Conservation (phyloP, 1,139 yeast genomes). For the Pneumocystis murina region DNA sequence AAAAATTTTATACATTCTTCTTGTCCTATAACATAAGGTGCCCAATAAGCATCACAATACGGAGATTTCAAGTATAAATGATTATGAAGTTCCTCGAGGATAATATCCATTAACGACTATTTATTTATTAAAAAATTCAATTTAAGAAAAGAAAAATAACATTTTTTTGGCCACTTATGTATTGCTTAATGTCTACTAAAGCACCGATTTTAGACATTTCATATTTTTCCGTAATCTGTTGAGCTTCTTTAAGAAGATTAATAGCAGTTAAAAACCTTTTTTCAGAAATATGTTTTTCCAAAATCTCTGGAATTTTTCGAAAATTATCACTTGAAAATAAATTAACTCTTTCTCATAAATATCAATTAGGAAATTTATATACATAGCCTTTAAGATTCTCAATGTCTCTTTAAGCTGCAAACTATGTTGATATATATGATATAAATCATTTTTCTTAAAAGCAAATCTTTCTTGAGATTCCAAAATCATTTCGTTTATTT, state of each 20-base stretch:
- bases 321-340: constrained; percentile 42
- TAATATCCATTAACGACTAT: constrained; percentile 45
- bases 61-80: constrained; percentile 53
- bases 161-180: constrained; percentile 8
- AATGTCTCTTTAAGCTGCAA: constrained; percentile 53
- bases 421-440: constrained; percentile 51
- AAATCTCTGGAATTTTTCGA: constrained; percentile 41
- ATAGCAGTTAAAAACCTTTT: constrained; percentile 61
- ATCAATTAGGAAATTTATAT: background rate
- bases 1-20: constrained; percentile 28
- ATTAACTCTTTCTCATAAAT: background rate
- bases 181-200: constrained; percentile 10
- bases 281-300: constrained; percentile 51
- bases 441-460: constrained; percentile 40
- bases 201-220: constrained; percentile 40
- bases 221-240: constrained; percentile 41
- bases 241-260: constrained; percentile 42
- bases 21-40: constrained; percentile 19
- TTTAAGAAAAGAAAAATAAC: background rate
- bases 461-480: constrained; percentile 38
- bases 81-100: constrained; percentile 61
- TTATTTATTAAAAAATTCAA: background rate
- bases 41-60: constrained; percentile 25
- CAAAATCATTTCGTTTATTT: constrained; percentile 37
- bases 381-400: constrained; percentile 38